Base-by-base conservation (phyloP, 305 asterid genomes). In the Petunia hybrid region DNA sequence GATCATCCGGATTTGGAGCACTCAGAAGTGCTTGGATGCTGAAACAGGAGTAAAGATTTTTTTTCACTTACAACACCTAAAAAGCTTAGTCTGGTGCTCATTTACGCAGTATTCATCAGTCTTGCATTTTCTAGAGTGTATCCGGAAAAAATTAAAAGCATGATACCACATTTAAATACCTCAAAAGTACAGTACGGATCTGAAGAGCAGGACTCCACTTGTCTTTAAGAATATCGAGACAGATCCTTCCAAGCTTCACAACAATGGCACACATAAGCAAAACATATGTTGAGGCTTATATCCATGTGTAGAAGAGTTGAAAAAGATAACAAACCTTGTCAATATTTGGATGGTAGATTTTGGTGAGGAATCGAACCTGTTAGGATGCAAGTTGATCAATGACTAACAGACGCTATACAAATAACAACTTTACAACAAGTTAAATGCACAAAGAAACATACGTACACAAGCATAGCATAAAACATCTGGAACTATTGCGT, bases 171-270 rank as follows among this genome's bases (percentile, higher is more conserved):
- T 79, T 81, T 85, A 81, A 73, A 71, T 89, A 95, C 99, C 99
- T 95, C 86, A 95, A 85, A 84, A 95, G 91, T 76, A 95, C 99
- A 13, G 98, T 95, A 86, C 99, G 89, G 41, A 95, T 95, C 89
- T 95, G 98, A 82, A 94, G 98, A 4, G 99, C 99, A 7, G 99
- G 99, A 81, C 99, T 95, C 98, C 98, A 95, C 81, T 95, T 94
- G 92, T 95, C 99, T 88, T 95, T 95, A 6, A 95, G 98, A 85
- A 95, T 95, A 85, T 95, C 99, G 6, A 95, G 93, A 86, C 99
- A 95, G 85, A 95, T 95, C 90, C 99, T 91, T 83, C 99, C 99
- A 79, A 95, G 95, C 99, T 94, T 88, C 84, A 84, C 46, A 51
- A 38, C 48, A 76, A 73, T 35, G 78, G 45, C 78, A 36, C 36